phyloP scores from a whole-genome alignment of 2,329 filamentous ascomycete genomes.

The Penicillium sp. region DNA sequence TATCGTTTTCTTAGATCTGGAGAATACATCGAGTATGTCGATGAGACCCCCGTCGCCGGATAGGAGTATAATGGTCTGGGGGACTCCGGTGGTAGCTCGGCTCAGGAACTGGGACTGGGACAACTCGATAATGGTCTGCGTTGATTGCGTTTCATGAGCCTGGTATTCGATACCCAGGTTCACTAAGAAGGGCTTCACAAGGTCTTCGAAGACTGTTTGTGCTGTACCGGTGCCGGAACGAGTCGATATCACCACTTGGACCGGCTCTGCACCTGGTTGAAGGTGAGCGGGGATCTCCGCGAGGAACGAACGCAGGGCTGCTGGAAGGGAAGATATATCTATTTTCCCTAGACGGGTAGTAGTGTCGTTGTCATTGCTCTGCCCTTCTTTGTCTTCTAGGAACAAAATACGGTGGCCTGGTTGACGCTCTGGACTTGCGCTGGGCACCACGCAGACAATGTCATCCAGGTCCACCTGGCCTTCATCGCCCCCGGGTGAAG shows the following conservation, averaged over 20 bases:
- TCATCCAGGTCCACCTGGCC: conserved; percentile 22
- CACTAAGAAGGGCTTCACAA: conserved; percentile 61
- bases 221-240: conserved; percentile 67
- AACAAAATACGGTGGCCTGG: conserved; percentile 28
- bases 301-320: conserved; percentile 18
- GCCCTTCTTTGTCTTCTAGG: conserved; percentile 15
- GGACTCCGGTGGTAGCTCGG: conserved; percentile 51
- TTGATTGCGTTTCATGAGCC: conserved; percentile 66
- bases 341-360: conserved; percentile 20
- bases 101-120: conserved; percentile 56
- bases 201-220: conserved; percentile 57
- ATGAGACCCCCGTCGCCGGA: conserved; percentile 87
- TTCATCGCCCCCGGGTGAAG: conserved; percentile 16
- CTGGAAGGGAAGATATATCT: conserved; percentile 20
- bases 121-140: conserved; percentile 68
- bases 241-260: conserved; percentile 70
- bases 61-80: conserved; percentile 73
- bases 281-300: conserved; percentile 29
- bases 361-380: not conserved
- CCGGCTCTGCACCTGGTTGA: conserved; percentile 12
- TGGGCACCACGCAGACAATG: conserved; percentile 32
- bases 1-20: conserved; percentile 21
- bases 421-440: not conserved
- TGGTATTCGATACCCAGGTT: conserved; percentile 56
- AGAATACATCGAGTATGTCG: conserved; percentile 75